Evolutionary conservation across 2,329 filamentous ascomycete genomes (phyloP).

Genomic region (Hansfordia pulvinata): DNA sequence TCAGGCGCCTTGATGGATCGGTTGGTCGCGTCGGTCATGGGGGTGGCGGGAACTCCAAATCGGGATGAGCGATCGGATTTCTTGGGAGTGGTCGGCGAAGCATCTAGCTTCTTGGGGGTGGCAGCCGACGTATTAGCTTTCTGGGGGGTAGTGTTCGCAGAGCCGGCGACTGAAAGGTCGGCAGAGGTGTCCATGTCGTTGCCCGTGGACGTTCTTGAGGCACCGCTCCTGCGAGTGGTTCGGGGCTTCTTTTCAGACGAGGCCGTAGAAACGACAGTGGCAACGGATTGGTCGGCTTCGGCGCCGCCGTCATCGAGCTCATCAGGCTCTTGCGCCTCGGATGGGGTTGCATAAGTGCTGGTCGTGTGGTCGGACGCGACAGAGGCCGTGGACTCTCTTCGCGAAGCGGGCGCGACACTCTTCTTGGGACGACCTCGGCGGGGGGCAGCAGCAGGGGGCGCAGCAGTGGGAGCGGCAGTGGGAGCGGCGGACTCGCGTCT

Average conservation of each 20-base stretch:
- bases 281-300: constrained; percentile 16
- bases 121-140: too few species aligned
- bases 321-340: not conserved
- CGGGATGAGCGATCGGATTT: constrained; percentile 43
- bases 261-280: constrained; percentile 3
- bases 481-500: constrained; percentile 22
- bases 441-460: constrained; percentile 20
- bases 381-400: too few species aligned
- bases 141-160: too few species aligned
- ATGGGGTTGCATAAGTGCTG: constrained; percentile 1
- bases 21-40: constrained; percentile 62
- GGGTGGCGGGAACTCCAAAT: constrained; percentile 35
- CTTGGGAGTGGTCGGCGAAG: constrained; percentile 33
- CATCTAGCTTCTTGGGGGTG: too few species aligned
- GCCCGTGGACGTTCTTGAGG: too few species aligned
- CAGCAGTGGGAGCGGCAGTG: constrained; percentile 29
- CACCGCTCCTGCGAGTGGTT: constrained; percentile 23
- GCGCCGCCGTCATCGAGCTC: too few species aligned
- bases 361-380: constrained; percentile 10
- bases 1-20: constrained; percentile 51
- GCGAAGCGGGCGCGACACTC: constrained; percentile 17
- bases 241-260: constrained; percentile 2
- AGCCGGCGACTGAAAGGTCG: too few species aligned
- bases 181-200: too few species aligned
- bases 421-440: constrained; percentile 28